Evolutionary conservation across 202 grass and related monocot genomes (phyloP).

Genomic region (Musa balbisiana): DNA sequence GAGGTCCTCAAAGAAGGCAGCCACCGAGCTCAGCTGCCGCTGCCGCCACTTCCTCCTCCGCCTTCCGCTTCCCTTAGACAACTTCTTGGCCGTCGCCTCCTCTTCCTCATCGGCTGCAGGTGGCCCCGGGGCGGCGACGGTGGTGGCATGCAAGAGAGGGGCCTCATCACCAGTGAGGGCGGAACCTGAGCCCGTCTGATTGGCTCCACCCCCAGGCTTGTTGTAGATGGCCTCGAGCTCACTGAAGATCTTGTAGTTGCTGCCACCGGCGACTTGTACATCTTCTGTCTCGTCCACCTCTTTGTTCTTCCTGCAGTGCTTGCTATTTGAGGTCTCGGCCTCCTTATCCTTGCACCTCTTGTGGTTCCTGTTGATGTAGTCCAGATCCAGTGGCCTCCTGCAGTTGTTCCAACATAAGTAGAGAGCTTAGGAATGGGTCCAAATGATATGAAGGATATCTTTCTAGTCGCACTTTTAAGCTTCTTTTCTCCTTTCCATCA

Average conservation of each 20-base stretch:
- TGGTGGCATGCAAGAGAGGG: background rate
- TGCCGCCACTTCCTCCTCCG: constrained; percentile 39
- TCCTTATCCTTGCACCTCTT: constrained; percentile 16
- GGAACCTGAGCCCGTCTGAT: constrained; percentile 19
- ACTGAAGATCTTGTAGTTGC: constrained; percentile 26
- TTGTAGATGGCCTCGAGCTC: constrained; percentile 30
- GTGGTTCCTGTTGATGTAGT: constrained; percentile 19
- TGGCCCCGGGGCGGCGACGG: too few species aligned
- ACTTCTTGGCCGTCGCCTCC: background rate
- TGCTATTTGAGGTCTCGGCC: background rate
- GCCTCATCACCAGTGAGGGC: constrained; percentile 16
- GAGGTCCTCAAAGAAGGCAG: constrained; percentile 75
- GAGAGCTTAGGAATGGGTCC: background rate
- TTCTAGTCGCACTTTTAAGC: background rate
- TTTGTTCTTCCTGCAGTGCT: constrained; percentile 9
- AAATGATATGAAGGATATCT: background rate
- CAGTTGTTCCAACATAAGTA: background rate
- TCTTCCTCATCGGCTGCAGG: background rate
- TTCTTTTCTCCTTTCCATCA: constrained; percentile 8
- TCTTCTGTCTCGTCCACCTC: background rate
- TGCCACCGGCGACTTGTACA: background rate
- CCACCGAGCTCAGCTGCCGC: constrained; percentile 56
- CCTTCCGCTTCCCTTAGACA: constrained; percentile 15
- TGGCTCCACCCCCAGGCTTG: background rate
- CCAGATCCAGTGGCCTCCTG: constrained; percentile 20